A percentile compares a stretch with the other conserved stretches of the same genome.
Evolutionary conservation across 1,284 basidiomycete genomes (phyloP).

Genomic region (Schizopora paradoxa): DNA sequence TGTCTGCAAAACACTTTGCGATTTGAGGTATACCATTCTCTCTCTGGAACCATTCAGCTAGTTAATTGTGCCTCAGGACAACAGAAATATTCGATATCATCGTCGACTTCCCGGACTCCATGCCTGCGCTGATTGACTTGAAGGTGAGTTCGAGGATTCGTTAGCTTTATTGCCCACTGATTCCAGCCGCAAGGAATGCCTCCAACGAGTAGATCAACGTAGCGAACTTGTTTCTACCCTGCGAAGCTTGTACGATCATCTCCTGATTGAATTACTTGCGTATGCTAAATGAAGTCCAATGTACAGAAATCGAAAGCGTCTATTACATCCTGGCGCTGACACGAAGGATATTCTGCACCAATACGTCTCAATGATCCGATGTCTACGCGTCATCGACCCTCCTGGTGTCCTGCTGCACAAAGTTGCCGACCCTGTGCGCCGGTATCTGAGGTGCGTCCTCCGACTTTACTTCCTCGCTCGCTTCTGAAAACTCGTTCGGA

Average conservation of each 20-base stretch:
- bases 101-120: slow-evolving; percentile 87
- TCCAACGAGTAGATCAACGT: slow-evolving; percentile 75
- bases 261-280: neutral
- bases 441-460: slow-evolving; percentile 66
- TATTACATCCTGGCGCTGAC: slow-evolving; percentile 94
- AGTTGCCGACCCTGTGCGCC: slow-evolving; percentile 85
- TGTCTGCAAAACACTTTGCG: slow-evolving; percentile 83
- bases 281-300: slow-evolving; percentile 1
- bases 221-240: slow-evolving; percentile 63
- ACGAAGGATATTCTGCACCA: slow-evolving; percentile 88
- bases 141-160: slow-evolving; percentile 44
- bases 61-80: slow-evolving; percentile 45
- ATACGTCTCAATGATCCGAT: slow-evolving; percentile 95
- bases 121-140: slow-evolving; percentile 83
- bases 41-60: neutral
- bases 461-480: slow-evolving; percentile 8
- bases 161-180: slow-evolving; percentile 1
- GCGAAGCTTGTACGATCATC: slow-evolving; percentile 54
- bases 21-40: slow-evolving; percentile 58
- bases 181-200: slow-evolving; percentile 50
- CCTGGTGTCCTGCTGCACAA: slow-evolving; percentile 89
- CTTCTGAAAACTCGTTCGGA: neutral
- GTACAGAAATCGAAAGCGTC: slow-evolving; percentile 72
- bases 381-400: slow-evolving; percentile 86
- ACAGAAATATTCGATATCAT: slow-evolving; percentile 95